A percentile compares a stretch with the other conserved stretches of the same genome.
Evolutionary conservation across 1,139 yeast genomes (phyloP).

Genomic region (Yamadazyma jaroonii): DNA sequence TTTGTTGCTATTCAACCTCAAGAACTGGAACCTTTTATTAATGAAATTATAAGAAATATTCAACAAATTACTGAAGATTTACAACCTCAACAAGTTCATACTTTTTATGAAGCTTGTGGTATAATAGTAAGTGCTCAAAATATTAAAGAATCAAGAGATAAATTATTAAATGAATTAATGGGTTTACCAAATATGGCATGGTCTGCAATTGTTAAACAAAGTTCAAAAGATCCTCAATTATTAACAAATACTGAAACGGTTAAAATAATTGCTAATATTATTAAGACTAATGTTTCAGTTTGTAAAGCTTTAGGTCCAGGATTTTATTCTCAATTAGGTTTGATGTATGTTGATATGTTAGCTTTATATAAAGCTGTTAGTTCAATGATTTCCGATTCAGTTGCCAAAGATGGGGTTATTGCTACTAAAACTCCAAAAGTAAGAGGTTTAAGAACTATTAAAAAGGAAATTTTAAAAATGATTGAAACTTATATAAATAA

Average conservation of each 20-base stretch:
- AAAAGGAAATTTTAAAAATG: slow-evolving; percentile 88
- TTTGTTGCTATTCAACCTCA: slow-evolving; percentile 85
- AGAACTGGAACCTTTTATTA: slow-evolving; percentile 90
- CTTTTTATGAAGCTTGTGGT: slow-evolving; percentile 97
- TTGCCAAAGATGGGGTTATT: slow-evolving; percentile 75
- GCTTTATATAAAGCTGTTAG: slow-evolving; percentile 88
- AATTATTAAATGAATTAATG: slow-evolving; percentile 78
- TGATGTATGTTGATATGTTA: slow-evolving; percentile 86
- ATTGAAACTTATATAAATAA: slow-evolving; percentile 85
- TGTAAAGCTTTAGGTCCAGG: slow-evolving; percentile 93
- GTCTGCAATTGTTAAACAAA: slow-evolving; percentile 83
- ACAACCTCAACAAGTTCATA: slow-evolving; percentile 96
- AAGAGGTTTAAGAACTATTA: slow-evolving; percentile 91
- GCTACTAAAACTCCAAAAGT: slow-evolving; percentile 96
- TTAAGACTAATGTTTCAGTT: slow-evolving; percentile 92
- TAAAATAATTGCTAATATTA: slow-evolving; percentile 86
- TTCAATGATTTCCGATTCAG: slow-evolving; percentile 79
- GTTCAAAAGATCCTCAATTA: slow-evolving; percentile 84
- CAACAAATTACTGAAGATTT: slow-evolving; percentile 87
- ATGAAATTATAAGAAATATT: slow-evolving; percentile 80
- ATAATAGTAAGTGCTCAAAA: slow-evolving; percentile 84
- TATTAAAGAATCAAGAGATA: slow-evolving; percentile 60
- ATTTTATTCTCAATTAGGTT: slow-evolving; percentile 83
- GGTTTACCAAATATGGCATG: slow-evolving; percentile 91
- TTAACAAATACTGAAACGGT: slow-evolving; percentile 84